phyloP scores from a whole-genome alignment of 1,139 yeast genomes.

The Pichia sorboxylosa region DNA sequence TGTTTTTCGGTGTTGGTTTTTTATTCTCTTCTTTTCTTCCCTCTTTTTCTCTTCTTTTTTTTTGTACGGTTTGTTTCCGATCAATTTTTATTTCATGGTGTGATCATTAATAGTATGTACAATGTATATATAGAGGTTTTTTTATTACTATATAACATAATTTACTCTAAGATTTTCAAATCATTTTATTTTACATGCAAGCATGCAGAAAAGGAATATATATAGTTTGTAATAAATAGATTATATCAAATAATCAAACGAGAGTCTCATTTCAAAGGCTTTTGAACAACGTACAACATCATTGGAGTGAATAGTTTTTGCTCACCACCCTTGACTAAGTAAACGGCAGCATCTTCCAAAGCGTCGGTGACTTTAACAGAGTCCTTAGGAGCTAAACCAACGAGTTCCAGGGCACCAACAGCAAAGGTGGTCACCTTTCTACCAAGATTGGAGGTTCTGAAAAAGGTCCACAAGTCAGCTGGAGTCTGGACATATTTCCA shows the following conservation, averaged over 20 bases:
- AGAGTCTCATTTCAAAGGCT: slow-evolving; percentile 51
- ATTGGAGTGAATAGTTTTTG: slow-evolving; percentile 87
- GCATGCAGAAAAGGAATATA: too few relatives aligned
- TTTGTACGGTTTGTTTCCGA: too few relatives aligned
- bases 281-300: slow-evolving; percentile 83
- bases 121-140: too few relatives aligned
- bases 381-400: slow-evolving; percentile 90
- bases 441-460: slow-evolving; percentile 83
- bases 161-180: too few relatives aligned
- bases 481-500: slow-evolving; percentile 75
- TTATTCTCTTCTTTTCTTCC: not conserved
- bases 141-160: too few relatives aligned
- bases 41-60: not conserved
- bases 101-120: too few relatives aligned
- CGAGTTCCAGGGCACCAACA: slow-evolving; percentile 68
- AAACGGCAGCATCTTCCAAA: slow-evolving; percentile 93
- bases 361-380: slow-evolving; percentile 85
- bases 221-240: too few relatives aligned
- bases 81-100: too few relatives aligned
- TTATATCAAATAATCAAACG: too few relatives aligned
- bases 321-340: slow-evolving; percentile 87
- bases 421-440: slow-evolving; percentile 73
- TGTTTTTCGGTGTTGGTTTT: not conserved
- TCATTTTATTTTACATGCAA: too few relatives aligned
- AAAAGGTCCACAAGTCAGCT: slow-evolving; percentile 69